phyloP scores from a whole-genome alignment of 139 green algal genomes.

The Prasinococcaceae sp. region DNA sequence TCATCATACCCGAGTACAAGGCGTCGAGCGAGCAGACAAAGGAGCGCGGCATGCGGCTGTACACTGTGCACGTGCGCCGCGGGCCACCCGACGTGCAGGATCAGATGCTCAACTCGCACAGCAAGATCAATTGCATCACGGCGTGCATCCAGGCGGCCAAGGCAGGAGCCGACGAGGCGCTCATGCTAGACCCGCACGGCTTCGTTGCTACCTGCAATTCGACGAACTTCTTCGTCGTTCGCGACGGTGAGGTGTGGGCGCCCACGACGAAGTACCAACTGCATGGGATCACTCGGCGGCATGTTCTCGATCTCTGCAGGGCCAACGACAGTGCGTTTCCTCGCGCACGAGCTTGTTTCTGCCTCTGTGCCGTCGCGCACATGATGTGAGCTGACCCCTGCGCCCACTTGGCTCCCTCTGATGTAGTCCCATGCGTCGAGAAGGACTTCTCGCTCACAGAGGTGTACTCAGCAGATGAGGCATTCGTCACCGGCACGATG shows the following conservation, averaged over 20 bases:
- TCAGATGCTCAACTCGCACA: constrained; percentile 44
- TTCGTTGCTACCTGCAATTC: constrained; percentile 76
- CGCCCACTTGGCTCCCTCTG: too few species aligned
- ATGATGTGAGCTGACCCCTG: not conserved
- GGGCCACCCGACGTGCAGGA: constrained; percentile 54
- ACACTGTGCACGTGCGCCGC: constrained; percentile 40
- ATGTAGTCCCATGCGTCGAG: not conserved
- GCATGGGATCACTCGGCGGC: constrained; percentile 50
- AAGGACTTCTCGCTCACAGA: constrained; percentile 11
- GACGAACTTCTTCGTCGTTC: constrained; percentile 65
- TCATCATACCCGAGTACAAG: constrained; percentile 57
- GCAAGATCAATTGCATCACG: constrained; percentile 66
- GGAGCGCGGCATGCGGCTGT: constrained; percentile 41
- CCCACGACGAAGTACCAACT: constrained; percentile 38
- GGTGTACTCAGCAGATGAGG: constrained; percentile 17
- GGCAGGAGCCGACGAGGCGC: constrained; percentile 41
- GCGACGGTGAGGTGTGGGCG: constrained; percentile 27
- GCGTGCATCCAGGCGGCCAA: constrained; percentile 60
- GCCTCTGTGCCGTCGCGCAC: not conserved
- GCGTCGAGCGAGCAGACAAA: constrained; percentile 13
- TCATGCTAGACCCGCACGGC: constrained; percentile 64
- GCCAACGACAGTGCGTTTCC: not conserved
- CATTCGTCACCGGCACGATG: constrained; percentile 65
- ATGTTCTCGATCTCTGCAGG: constrained; percentile 27
- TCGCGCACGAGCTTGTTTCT: not conserved